Evolutionary conservation across 805 yeast genomes (phyloP), one percentile per base, ranked within the genome.

Genomic region (Saturnispora serradocipensis): DNA sequence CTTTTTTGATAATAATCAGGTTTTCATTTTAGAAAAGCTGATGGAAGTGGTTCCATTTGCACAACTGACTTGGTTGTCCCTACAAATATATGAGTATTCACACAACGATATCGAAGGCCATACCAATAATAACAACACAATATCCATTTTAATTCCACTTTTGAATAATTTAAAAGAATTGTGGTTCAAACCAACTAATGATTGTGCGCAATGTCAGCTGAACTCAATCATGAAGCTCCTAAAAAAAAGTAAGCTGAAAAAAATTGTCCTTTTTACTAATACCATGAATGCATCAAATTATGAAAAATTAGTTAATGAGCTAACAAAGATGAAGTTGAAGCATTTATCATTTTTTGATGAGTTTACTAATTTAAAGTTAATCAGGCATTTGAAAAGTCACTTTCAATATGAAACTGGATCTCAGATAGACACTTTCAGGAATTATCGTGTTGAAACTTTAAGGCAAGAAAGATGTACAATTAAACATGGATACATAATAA

Each of bases 1-100:
- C 39, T 62, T 62, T 47, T 55, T 63, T 43, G 61, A 49, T 10
- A 45, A 56, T 34, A 40, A 52, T 6, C 67, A 64, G 46, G 24
- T n/a, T 1, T 30, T 28, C 3, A 45, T 56, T 5, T 43, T 56
- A 46, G 69, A 70, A 42, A 59, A 61, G 20, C 65, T 80, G 63
- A 65, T 66, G 34, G 63, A 66, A 15, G 56, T 80, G 45, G 58
- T 71, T 8, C 56, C 63, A 9, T 67, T 65, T 54, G 57, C 61
- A 6, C 58, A 64, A 20, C 35, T 58, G 5, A 49, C 52, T 15
- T 54, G 56, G 42, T 46, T 54, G 2, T 48, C 59, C 5, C 43
- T 65, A 20, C 58, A 59, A 32, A 55, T 65, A 10, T 51, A 50
- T 46, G 69, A 65, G 51, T 57, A 58, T 30, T 58, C 65, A 1